Evolutionary conservation across 2,329 filamentous ascomycete genomes (phyloP).

Genomic region (Cladorrhinum sp.): DNA sequence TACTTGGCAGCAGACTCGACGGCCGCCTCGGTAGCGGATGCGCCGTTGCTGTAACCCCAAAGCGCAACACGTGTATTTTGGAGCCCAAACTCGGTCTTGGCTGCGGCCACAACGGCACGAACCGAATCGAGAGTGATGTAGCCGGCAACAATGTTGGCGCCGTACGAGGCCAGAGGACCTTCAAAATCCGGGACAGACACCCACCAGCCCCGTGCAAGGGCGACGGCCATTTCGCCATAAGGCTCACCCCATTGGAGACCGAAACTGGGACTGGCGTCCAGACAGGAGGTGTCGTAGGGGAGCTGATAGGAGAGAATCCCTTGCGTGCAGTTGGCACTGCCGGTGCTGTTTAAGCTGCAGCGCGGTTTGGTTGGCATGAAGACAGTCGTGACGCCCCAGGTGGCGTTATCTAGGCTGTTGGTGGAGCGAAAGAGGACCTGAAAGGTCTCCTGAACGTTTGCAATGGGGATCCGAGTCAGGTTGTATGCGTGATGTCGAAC

Average conservation of each 20-base stretch:
- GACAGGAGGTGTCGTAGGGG: constrained; percentile 38
- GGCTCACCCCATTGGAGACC: constrained; percentile 27
- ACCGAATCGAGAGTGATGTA: constrained; percentile 45
- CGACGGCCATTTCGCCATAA: constrained; percentile 30
- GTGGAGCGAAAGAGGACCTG: constrained; percentile 19
- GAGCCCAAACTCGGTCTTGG: constrained; percentile 18
- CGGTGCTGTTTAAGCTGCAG: background rate
- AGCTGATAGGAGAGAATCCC: constrained; percentile 43
- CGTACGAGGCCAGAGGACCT: constrained; percentile 43
- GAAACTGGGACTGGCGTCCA: constrained; percentile 40
- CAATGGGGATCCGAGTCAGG: constrained; percentile 9
- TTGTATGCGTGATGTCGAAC: constrained; percentile 15
- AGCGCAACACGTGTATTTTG: constrained; percentile 36
- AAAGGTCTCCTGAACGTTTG: constrained; percentile 10
- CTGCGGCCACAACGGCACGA: constrained; percentile 38
- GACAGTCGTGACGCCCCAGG: constrained; percentile 18
- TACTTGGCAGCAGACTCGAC: constrained; percentile 51
- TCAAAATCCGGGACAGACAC: constrained; percentile 47
- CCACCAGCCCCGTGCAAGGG: constrained; percentile 42
- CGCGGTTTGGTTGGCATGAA: constrained; percentile 8
- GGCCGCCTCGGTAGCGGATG: constrained; percentile 50
- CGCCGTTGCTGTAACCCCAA: constrained; percentile 57
- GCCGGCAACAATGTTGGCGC: constrained; percentile 41
- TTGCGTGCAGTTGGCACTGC: constrained; percentile 23
- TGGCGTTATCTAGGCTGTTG: constrained; percentile 10